These are phyloP conservation scores for Podospora appendiculata DNA, from an alignment of 495 filamentous ascomycete genomes.

Conservation along the genomic window DNA sequence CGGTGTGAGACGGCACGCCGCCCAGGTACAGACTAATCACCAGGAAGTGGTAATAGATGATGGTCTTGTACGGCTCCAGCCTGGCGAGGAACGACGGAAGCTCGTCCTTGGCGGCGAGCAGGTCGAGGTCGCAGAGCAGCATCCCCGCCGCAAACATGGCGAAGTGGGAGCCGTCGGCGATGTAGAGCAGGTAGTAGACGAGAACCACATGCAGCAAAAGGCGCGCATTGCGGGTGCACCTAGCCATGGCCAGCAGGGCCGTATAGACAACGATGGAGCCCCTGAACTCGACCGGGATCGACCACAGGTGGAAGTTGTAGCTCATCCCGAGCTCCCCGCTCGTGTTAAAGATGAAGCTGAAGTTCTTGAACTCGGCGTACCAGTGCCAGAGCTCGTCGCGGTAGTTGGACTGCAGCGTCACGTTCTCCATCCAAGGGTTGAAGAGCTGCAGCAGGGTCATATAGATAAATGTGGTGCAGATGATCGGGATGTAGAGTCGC, in stretches of 20 bases:
- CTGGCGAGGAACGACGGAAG: constrained; percentile 28
- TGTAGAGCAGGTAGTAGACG: constrained; percentile 36
- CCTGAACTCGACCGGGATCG: constrained; percentile 33
- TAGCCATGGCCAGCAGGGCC: constrained; percentile 33
- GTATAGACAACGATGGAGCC: constrained; percentile 42
- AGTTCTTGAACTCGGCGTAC: constrained; percentile 52
- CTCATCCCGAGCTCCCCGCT: constrained; percentile 27
- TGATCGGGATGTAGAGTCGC: constrained; percentile 25
- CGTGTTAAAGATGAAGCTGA: constrained; percentile 46
- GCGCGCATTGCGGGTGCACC: constrained; percentile 20
- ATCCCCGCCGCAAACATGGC: constrained; percentile 39
- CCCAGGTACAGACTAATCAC: constrained; percentile 33
- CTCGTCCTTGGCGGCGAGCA: constrained; percentile 30
- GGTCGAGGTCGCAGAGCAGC: constrained; percentile 42
- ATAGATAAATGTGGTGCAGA: constrained; percentile 40
- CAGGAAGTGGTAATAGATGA: constrained; percentile 40
- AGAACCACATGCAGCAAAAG: constrained; percentile 24
- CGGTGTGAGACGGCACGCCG: constrained; percentile 35
- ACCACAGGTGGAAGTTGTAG: constrained; percentile 37
- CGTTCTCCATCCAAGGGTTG: constrained; percentile 27
- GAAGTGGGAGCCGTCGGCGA: constrained; percentile 38
- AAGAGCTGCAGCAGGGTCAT: constrained; percentile 44
- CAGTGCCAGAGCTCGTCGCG: constrained; percentile 40
- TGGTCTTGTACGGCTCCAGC: constrained; percentile 31
- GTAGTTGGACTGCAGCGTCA: constrained; percentile 24